phyloP scores from a whole-genome alignment of 257 asterid genomes.

The Vinca minor region DNA sequence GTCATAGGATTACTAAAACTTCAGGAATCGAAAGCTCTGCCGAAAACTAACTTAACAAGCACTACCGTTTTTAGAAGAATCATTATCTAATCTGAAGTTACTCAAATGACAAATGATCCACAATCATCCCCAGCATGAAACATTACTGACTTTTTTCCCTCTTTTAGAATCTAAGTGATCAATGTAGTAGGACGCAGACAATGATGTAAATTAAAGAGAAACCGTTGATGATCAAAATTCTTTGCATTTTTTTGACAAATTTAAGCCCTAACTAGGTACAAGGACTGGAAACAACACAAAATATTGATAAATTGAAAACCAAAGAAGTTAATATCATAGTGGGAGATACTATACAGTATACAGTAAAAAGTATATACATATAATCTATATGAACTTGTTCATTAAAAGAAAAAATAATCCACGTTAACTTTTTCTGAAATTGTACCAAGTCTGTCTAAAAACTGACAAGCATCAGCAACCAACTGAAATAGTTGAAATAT shows the following conservation, averaged over 20 bases:
- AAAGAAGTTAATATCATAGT: not conserved
- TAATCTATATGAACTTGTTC: not conserved
- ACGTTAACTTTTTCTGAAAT: not conserved
- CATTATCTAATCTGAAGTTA: not conserved
- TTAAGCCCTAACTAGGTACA: not conserved
- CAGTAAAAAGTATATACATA: not conserved
- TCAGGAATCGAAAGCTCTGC: not conserved
- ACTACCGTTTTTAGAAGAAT: not conserved
- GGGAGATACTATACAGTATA: not conserved
- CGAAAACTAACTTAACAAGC: not conserved
- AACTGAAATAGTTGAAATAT: constrained; percentile 2
- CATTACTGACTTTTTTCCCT: not conserved
- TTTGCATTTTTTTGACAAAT: not conserved
- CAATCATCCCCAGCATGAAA: not conserved
- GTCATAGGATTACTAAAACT: not conserved
- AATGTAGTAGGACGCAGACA: no score
- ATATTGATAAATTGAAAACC: not conserved
- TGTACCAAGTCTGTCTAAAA: not conserved
- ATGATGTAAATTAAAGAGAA: not conserved
- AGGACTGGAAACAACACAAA: not conserved
- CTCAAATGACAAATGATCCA: not conserved
- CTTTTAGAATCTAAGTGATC: not conserved
- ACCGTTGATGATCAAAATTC: not conserved
- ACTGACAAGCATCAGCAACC: not conserved
- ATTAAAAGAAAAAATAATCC: no score